A percentile compares a stretch with the other conserved stretches of the same genome.
These are phyloP conservation scores for Rauvolfia tetraphylla DNA, from an alignment of 257 asterid genomes.

Conservation along the genomic window DNA sequence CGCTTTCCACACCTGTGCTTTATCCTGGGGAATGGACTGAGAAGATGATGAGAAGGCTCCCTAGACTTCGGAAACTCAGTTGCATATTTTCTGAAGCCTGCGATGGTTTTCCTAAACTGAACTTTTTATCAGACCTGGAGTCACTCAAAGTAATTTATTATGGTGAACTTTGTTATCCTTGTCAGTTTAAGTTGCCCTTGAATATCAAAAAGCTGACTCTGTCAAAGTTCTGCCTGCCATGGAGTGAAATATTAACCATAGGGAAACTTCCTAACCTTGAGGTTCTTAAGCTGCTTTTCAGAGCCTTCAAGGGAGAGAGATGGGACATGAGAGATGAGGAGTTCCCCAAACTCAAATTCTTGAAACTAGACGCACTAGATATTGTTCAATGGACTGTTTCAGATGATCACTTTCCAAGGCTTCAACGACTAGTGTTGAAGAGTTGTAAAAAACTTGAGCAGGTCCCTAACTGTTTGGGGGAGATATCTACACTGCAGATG, in stretches of 20 bases:
- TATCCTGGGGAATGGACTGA: background rate
- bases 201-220: conserved; percentile 17
- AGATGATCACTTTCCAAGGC: background rate
- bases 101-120: background rate
- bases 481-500: background rate
- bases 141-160: conserved; percentile 3
- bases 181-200: conserved; percentile 5
- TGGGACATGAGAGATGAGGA: conserved; percentile 13
- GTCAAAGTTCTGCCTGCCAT: conserved; percentile 7
- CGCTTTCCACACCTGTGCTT: conserved; percentile 13
- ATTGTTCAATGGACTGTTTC: background rate
- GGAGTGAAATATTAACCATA: conserved; percentile 1
- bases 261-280: conserved; percentile 6
- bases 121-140: conserved; percentile 9
- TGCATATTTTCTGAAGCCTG: background rate
- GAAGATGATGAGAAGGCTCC: conserved; percentile 2
- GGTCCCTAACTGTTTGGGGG: background rate
- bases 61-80: conserved; percentile 4
- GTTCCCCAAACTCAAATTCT: conserved; percentile 5
- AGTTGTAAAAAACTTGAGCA: background rate
- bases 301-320: background rate
- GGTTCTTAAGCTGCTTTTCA: conserved; percentile 11
- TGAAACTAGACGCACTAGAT: background rate
- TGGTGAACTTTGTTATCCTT: no score
- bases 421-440: background rate